Percentiles rank a stretch among this genome's conserved stretches.
These are phyloP conservation scores for Alternaria solani DNA, from an alignment of 2,329 filamentous ascomycete species.

Conservation along the genomic window DNA sequence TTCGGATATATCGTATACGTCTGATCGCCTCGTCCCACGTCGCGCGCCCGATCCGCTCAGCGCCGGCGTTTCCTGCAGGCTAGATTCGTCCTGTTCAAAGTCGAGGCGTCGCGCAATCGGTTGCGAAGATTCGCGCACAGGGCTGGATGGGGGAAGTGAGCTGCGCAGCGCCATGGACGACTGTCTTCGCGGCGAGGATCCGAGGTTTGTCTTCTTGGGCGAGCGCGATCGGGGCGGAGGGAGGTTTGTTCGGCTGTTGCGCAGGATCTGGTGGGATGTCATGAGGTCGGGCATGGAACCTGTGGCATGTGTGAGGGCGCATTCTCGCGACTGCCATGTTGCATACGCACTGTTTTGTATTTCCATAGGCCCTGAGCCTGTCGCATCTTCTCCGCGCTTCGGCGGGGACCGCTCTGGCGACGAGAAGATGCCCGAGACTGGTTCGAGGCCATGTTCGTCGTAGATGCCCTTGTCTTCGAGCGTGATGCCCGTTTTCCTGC, in stretches of 20 bases:
- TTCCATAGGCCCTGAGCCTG: slow-evolving; percentile 68
- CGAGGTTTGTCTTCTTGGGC: slow-evolving; percentile 69
- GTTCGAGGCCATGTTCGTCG: slow-evolving; percentile 92
- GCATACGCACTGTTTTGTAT: slow-evolving; percentile 65
- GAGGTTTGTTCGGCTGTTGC: slow-evolving; percentile 53
- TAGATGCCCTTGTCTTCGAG: slow-evolving; percentile 79
- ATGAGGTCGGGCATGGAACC: slow-evolving; percentile 61
- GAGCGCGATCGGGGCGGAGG: slow-evolving; percentile 63
- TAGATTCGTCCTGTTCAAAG: slow-evolving; percentile 57
- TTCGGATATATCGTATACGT: slow-evolving; percentile 45
- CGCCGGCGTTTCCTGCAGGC: slow-evolving; percentile 40
- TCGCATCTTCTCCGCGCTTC: slow-evolving; percentile 52
- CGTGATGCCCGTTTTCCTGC: slow-evolving; percentile 87
- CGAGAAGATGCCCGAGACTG: slow-evolving; percentile 86
- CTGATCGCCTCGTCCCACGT: slow-evolving; percentile 35
- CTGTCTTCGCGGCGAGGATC: slow-evolving; percentile 67
- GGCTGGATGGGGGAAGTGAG: slow-evolving; percentile 47
- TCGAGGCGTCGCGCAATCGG: slow-evolving; percentile 64
- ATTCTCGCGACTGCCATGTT: not conserved
- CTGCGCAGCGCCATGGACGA: slow-evolving; percentile 65
- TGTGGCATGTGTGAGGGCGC: slow-evolving; percentile 30
- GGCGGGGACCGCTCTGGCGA: slow-evolving; percentile 75
- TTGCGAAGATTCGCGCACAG: slow-evolving; percentile 41
- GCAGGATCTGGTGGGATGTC: slow-evolving; percentile 57
- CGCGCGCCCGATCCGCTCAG: slow-evolving; percentile 47